Base-by-base conservation (phyloP, 208 protist species). In the Wallacemonas collosoma region DNA sequence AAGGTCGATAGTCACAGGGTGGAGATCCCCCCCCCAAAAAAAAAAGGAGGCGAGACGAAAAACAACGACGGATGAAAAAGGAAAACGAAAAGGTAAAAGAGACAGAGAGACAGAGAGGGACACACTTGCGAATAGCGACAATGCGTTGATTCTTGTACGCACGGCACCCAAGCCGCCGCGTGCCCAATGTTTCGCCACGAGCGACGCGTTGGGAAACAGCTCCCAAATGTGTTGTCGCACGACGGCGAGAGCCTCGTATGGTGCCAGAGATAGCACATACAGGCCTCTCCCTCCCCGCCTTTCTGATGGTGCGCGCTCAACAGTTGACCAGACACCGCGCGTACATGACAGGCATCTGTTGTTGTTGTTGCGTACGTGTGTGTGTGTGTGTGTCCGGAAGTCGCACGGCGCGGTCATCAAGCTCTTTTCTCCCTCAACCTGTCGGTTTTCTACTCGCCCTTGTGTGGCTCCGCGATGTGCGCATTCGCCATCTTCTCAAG, bases 401-500 rank as follows among this genome's bases (percentile, higher is more conserved):
- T 26, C 26, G 26, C 26, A 26, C 26, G 26, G 26, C 26, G 26
- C 26, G 26, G 26, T 26, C 26, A 26, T 26, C 26, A 26, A 26
- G 26, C 26, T 7, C 47, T 14, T 51, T 1, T 51, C 14, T 51
- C 47, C 47, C 47, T 14, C 47, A 8, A 51, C 17, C 0, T 8
- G 1, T 36, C 54, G 17, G n/a, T 35, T 26, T 26, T 1, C 51
- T 39, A 60, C 43, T 73, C 65, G 47, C 44, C 58, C 61, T 85
- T 87, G 57, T 85, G 81, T 35, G 79, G 89, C 75, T 97, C 93
- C 35, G 88, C 87, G 47, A 97, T 94, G 50, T 91, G 76, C 43
- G 84, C 74, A 61, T 91, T 91, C 11, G 88, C 79, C 87, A 98
- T 79, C 14, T 93, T 77, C 82, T 98, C 97, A 15, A 98, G 80